Conservation (phyloP, 73 alveolate species). For the Tetrahymena malaccensis region DNA sequence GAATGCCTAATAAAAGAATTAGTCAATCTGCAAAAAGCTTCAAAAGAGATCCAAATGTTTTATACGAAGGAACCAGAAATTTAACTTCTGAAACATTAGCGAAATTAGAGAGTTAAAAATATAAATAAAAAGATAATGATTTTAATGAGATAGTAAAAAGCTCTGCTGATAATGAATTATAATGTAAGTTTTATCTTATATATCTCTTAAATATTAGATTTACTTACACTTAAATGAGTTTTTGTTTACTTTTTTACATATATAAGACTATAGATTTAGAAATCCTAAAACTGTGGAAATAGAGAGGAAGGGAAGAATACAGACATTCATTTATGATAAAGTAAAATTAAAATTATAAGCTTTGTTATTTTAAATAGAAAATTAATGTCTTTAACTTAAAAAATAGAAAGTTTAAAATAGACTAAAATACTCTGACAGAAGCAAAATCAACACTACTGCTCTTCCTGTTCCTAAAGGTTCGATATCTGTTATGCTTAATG, state of each 20-base stretch:
- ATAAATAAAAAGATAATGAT: not conserved
- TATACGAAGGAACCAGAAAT: not conserved
- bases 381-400: not conserved
- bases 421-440: slow-evolving; percentile 5
- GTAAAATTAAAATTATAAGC: not conserved
- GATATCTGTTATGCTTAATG: slow-evolving; percentile 16
- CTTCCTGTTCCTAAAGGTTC: slow-evolving; percentile 38
- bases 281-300: not conserved
- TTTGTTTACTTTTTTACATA: too few species aligned
- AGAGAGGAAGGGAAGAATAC: not conserved
- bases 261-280: not conserved
- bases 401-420: slow-evolving; percentile 8
- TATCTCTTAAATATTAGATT: too few species aligned
- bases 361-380: not conserved
- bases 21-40: not conserved
- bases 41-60: not conserved
- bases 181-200: not conserved
- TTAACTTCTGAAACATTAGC: not conserved
- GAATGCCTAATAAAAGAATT: not conserved
- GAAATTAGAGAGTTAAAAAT: not conserved
- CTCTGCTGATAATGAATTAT: not conserved
- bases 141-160: not conserved
- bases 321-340: not conserved
- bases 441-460: slow-evolving; percentile 16
- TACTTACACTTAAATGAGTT: too few species aligned